Evolutionary conservation across 129 eudicot species (phyloP).

Genomic region (carrot (Daucus carota)): DH1_v3.0 NC_030384.2:27299001-27299500

Average conservation of each 20-base stretch:
- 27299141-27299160: constrained; percentile 82
- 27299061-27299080: constrained; percentile 87
- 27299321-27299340: constrained; percentile 13
- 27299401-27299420: background rate
- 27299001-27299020: background rate
- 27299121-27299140: constrained; percentile 95
- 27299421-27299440: constrained; percentile 65
- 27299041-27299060: constrained; percentile 74
- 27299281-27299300: constrained; percentile 88
- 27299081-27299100: constrained; percentile 94
- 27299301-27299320: constrained; percentile 75
- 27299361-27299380: background rate
- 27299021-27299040: constrained; percentile 39
- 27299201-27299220: constrained; percentile 93
- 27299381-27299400: background rate
- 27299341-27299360: constrained; percentile 2
- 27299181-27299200: constrained; percentile 97
- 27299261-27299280: constrained; percentile 69
- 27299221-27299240: constrained; percentile 70
- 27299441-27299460: constrained; percentile 98
- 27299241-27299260: constrained; percentile 97
- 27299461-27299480: constrained; percentile 86
- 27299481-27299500: constrained; percentile 98
- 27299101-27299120: constrained; percentile 92
- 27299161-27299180: constrained; percentile 78